Conservation (phyloP, 1,284 basidiomycete species). For the Fomitopsis betulina region DNA sequence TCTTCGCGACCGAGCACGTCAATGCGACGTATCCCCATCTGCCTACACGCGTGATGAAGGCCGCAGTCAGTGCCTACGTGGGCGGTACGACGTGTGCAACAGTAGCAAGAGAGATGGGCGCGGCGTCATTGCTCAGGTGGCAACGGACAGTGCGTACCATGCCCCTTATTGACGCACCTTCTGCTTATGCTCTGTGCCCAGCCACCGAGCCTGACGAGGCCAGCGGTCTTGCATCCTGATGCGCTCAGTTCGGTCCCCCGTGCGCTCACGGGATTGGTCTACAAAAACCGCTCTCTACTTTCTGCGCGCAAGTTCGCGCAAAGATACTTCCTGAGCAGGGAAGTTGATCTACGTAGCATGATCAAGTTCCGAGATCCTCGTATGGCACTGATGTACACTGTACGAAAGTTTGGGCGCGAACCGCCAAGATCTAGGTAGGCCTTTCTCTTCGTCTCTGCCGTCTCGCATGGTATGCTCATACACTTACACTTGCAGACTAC, state of each 20-base stretch:
- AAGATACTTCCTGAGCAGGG: conserved; percentile 80
- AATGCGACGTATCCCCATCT: conserved; percentile 86
- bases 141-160: conserved; percentile 52
- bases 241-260: conserved; percentile 75
- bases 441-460: not conserved
- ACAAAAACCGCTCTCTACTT: conserved; percentile 73
- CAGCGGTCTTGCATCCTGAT: conserved; percentile 60
- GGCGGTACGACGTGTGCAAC: conserved; percentile 80
- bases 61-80: conserved; percentile 87
- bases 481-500: conserved; percentile 46
- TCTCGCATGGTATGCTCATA: not conserved
- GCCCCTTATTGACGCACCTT: not conserved
- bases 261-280: conserved; percentile 73
- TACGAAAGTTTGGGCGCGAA: conserved; percentile 73
- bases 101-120: conserved; percentile 82
- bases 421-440: conserved; percentile 69
- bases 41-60: conserved; percentile 87
- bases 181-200: conserved; percentile 16
- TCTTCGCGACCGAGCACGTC: conserved; percentile 87
- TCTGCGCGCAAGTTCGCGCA: conserved; percentile 82
- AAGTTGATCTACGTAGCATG: conserved; percentile 77
- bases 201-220: conserved; percentile 43
- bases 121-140: conserved; percentile 65
- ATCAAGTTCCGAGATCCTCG: conserved; percentile 90
- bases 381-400: conserved; percentile 74